A percentile compares a stretch with the other conserved stretches of the same genome.
phyloP scores from a whole-genome alignment of 495 filamentous ascomycete species.

The Penicillium bovifimosum region DNA sequence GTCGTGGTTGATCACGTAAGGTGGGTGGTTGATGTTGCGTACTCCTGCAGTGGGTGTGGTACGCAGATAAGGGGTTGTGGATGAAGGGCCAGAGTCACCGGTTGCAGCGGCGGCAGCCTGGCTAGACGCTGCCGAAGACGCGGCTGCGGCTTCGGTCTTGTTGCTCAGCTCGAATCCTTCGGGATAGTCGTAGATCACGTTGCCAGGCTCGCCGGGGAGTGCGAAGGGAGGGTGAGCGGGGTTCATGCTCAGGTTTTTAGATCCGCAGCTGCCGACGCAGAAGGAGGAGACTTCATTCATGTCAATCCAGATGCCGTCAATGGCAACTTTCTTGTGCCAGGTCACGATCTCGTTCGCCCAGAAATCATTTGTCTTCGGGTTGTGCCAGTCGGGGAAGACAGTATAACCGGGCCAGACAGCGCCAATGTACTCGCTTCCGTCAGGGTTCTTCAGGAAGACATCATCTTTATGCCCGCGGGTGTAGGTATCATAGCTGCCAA shows the following conservation, averaged over 20 bases:
- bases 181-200: conserved; percentile 57
- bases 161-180: conserved; percentile 71
- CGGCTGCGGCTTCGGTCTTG: conserved; percentile 58
- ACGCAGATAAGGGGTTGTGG: conserved; percentile 49
- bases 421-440: conserved; percentile 58
- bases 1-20: conserved; percentile 78
- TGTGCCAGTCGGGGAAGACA: conserved; percentile 60
- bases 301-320: conserved; percentile 59
- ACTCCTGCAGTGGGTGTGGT: conserved; percentile 62
- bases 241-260: conserved; percentile 60
- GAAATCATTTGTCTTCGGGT: conserved; percentile 55
- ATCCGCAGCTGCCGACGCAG: conserved; percentile 75
- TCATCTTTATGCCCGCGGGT: conserved; percentile 58
- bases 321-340: conserved; percentile 55
- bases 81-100: conserved; percentile 30
- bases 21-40: conserved; percentile 74
- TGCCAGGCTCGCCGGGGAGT: conserved; percentile 61
- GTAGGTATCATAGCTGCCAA: conserved; percentile 55
- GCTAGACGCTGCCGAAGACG: conserved; percentile 47
- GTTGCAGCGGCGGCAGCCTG: conserved; percentile 44
- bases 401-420: conserved; percentile 63
- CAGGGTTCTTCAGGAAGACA: conserved; percentile 58
- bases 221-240: conserved; percentile 63
- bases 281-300: conserved; percentile 70
- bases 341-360: conserved; percentile 64